These are phyloP conservation scores for Diddensiella caesifluorescens DNA, from an alignment of 805 yeast species.

Conservation along the genomic window DNA sequence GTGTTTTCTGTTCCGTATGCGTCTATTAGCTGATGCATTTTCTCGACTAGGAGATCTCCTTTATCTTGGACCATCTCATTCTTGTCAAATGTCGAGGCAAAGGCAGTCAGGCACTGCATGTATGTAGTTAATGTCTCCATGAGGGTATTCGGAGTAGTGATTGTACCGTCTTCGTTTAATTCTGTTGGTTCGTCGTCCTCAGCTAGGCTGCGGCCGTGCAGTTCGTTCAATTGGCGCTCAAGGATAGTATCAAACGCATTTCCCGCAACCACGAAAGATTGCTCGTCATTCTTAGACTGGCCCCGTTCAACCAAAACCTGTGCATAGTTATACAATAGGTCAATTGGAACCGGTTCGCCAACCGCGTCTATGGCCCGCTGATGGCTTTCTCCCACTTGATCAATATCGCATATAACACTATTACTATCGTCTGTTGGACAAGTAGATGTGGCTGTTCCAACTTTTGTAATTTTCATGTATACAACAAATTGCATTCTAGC, in stretches of 20 bases:
- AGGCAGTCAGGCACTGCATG: conserved; percentile 7
- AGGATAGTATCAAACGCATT: neutral
- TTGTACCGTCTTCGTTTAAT: conserved; percentile 3
- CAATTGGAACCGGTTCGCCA: conserved; percentile 9
- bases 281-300: conserved; percentile 12
- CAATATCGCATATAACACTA: too few species aligned
- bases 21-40: neutral
- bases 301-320: conserved; percentile 23
- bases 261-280: conserved; percentile 1
- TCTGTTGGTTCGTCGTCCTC: neutral
- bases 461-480: conserved; percentile 44
- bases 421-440: conserved; percentile 5
- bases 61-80: neutral
- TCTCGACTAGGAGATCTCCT: neutral
- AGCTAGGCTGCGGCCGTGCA: neutral
- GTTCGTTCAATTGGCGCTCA: neutral
- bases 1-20: too few species aligned
- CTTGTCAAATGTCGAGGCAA: neutral
- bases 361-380: conserved; percentile 5
- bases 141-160: conserved; percentile 7
- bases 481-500: conserved; percentile 56
- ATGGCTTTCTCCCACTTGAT: conserved; percentile 12
- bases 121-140: conserved; percentile 12
- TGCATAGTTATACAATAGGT: conserved; percentile 22
- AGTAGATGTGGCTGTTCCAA: conserved; percentile 4